A percentile compares a stretch with the other conserved stretches of the same genome.
These are phyloP conservation scores for Pyrenophora teres DNA, from an alignment of 2,329 filamentous ascomycete species.

Conservation along the genomic window DNA sequence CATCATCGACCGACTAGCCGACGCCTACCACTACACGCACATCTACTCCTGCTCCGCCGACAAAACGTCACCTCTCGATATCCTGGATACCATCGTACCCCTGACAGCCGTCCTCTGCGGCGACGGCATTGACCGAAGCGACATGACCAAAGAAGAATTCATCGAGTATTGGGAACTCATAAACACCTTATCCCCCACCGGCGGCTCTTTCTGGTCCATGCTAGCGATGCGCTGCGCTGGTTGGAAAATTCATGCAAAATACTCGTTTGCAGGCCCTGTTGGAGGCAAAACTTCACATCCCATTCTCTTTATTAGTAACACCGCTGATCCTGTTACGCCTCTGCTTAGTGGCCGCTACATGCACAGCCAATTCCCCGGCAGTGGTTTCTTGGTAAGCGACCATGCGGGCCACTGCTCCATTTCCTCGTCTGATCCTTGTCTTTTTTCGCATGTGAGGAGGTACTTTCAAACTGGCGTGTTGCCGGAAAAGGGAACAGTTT, in stretches of 20 bases:
- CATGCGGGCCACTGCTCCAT: slow-evolving; percentile 53
- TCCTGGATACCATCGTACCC: slow-evolving; percentile 11
- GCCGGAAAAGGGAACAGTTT: slow-evolving; percentile 53
- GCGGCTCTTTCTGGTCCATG: slow-evolving; percentile 48
- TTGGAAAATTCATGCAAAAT: slow-evolving; percentile 45
- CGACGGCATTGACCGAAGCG: slow-evolving; percentile 46
- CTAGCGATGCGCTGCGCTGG: slow-evolving; percentile 46
- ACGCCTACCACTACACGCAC: slow-evolving; percentile 21
- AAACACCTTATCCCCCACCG: slow-evolving; percentile 39
- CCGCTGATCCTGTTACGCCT: slow-evolving; percentile 64
- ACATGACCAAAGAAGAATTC: slow-evolving; percentile 34
- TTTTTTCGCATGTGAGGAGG: slow-evolving; percentile 32
- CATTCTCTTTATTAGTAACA: slow-evolving; percentile 62
- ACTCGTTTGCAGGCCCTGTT: slow-evolving; percentile 38
- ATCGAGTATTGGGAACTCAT: slow-evolving; percentile 43
- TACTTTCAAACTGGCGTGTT: slow-evolving; percentile 53
- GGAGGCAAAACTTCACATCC: slow-evolving; percentile 56
- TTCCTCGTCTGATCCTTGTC: slow-evolving; percentile 45
- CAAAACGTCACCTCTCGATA: slow-evolving; percentile 18
- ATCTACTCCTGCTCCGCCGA: slow-evolving; percentile 36
- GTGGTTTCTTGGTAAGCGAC: slow-evolving; percentile 53
- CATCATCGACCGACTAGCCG: slow-evolving; percentile 30
- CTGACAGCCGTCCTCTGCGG: slow-evolving; percentile 46
- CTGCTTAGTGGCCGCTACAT: slow-evolving; percentile 52
- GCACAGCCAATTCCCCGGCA: slow-evolving; percentile 50